phyloP scores from a whole-genome alignment of 345 rosid genomes.

The Eutrema yunnanense region DNA sequence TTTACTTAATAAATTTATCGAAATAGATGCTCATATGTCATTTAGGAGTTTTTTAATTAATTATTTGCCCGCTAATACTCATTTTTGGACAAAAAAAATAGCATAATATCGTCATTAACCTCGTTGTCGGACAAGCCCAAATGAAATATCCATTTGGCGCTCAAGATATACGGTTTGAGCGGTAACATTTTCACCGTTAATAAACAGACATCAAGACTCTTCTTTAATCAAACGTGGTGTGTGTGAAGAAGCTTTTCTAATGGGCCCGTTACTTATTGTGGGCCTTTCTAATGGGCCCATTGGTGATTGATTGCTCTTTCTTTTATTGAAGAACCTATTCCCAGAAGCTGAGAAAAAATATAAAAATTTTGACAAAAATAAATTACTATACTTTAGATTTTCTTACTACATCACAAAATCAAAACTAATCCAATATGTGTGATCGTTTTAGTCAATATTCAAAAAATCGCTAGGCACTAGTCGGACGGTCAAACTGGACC shows the following conservation, averaged over 20 bases:
- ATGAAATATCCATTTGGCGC: neutral
- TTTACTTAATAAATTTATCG: neutral
- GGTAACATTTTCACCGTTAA: neutral
- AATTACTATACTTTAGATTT: neutral
- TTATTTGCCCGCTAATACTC: too few species aligned
- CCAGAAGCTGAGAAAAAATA: neutral
- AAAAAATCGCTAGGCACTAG: too few species aligned
- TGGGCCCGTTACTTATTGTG: neutral
- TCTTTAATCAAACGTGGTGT: too few species aligned
- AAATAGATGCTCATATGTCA: neutral
- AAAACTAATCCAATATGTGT: too few species aligned
- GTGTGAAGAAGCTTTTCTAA: too few species aligned
- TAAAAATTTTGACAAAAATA: neutral
- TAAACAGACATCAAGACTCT: neutral
- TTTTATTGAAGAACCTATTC: neutral
- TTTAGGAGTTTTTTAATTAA: neutral
- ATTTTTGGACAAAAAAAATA: neutral
- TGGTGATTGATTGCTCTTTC: neutral
- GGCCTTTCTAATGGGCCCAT: neutral
- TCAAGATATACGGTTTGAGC: neutral
- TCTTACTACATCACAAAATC: too few species aligned
- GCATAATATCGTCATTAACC: neutral
- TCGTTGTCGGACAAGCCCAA: neutral
- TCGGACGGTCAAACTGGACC: too few species aligned
- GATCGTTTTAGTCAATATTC: neutral